Percentiles rank a stretch among this genome's conserved stretches.
Conservation (phyloP, 306 rosid genomes). For the Myrica gale region DNA sequence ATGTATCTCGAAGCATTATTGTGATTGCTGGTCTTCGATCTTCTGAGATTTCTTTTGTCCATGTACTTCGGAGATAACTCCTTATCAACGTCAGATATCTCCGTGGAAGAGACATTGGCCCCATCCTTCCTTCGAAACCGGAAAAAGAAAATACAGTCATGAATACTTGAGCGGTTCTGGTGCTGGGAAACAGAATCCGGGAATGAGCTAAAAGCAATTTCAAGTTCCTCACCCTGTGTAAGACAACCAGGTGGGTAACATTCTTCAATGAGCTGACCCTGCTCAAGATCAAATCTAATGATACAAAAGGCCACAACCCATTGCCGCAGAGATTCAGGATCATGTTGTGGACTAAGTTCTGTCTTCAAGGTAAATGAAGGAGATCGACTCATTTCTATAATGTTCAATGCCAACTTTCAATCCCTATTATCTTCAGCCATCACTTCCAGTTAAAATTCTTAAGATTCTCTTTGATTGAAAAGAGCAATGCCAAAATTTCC, state of each 20-base stretch:
- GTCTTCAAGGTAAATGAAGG: slow-evolving; percentile 68
- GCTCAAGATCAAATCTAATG: slow-evolving; percentile 86
- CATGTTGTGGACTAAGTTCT: slow-evolving; percentile 64
- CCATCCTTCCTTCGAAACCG: slow-evolving; percentile 50
- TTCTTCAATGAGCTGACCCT: slow-evolving; percentile 94
- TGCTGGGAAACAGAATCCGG: slow-evolving; percentile 89
- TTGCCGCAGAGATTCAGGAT: slow-evolving; percentile 58
- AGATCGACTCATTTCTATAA: slow-evolving; percentile 72
- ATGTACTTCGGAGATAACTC: slow-evolving; percentile 36
- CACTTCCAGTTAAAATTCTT: slow-evolving; percentile 34
- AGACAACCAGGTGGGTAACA: slow-evolving; percentile 76
- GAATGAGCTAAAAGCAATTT: slow-evolving; percentile 76
- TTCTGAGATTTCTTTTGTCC: slow-evolving; percentile 32
- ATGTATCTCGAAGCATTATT: slow-evolving; percentile 48
- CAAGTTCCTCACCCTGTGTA: slow-evolving; percentile 78
- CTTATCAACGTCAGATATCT: slow-evolving; percentile 40
- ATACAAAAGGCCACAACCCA: slow-evolving; percentile 83
- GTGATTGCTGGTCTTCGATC: slow-evolving; percentile 31
- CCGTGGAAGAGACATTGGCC: slow-evolving; percentile 35
- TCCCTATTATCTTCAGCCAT: slow-evolving; percentile 25
- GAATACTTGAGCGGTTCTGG: slow-evolving; percentile 82
- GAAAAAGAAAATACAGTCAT: slow-evolving; percentile 86
- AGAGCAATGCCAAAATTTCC: slow-evolving; percentile 19
- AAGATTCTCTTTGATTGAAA: slow-evolving; percentile 29
- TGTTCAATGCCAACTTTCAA: slow-evolving; percentile 28